Conservation (phyloP, 2,329 filamentous ascomycete species). For the Teratosphaeria gauchensis region DNA sequence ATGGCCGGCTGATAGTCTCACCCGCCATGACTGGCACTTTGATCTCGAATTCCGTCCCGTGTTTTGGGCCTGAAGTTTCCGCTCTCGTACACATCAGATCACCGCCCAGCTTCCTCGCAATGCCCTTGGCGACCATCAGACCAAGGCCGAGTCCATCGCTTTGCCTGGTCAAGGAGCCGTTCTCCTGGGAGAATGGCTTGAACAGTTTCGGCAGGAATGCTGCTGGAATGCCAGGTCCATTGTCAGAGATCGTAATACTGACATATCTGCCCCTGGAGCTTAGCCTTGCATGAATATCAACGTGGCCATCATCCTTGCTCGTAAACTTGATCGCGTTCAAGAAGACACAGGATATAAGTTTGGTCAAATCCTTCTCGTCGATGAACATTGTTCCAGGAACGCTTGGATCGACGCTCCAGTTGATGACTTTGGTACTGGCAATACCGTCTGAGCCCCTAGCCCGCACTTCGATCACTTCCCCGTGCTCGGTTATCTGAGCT, state of each 20-base stretch:
- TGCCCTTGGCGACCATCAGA: slow-evolving; percentile 61
- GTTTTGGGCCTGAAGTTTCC: slow-evolving; percentile 49
- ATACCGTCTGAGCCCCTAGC: slow-evolving; percentile 35
- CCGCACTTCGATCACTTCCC: slow-evolving; percentile 41
- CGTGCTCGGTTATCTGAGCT: slow-evolving; percentile 36
- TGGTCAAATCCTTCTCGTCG: slow-evolving; percentile 54
- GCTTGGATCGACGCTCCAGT: slow-evolving; percentile 40
- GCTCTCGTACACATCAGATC: slow-evolving; percentile 57
- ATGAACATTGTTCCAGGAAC: slow-evolving; percentile 47
- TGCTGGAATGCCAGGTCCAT: slow-evolving; percentile 57
- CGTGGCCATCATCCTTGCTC: slow-evolving; percentile 44
- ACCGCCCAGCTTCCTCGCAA: slow-evolving; percentile 59
- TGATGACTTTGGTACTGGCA: slow-evolving; percentile 37
- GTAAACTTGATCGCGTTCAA: slow-evolving; percentile 65
- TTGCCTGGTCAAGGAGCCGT: slow-evolving; percentile 56
- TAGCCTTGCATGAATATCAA: slow-evolving; percentile 46
- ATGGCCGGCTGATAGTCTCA: slow-evolving; percentile 40
- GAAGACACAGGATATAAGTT: slow-evolving; percentile 54
- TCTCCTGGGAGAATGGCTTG: slow-evolving; percentile 60
- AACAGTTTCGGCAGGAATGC: slow-evolving; percentile 59
- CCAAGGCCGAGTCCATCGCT: slow-evolving; percentile 61
- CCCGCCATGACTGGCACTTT: slow-evolving; percentile 50
- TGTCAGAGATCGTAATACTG: slow-evolving; percentile 54
- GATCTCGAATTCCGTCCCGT: slow-evolving; percentile 61
- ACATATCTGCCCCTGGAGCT: slow-evolving; percentile 42